Evolutionary conservation across 768 basidiomycete genomes (phyloP), one percentile per base, ranked within the genome.

Genomic region (Imleria badia): DNA sequence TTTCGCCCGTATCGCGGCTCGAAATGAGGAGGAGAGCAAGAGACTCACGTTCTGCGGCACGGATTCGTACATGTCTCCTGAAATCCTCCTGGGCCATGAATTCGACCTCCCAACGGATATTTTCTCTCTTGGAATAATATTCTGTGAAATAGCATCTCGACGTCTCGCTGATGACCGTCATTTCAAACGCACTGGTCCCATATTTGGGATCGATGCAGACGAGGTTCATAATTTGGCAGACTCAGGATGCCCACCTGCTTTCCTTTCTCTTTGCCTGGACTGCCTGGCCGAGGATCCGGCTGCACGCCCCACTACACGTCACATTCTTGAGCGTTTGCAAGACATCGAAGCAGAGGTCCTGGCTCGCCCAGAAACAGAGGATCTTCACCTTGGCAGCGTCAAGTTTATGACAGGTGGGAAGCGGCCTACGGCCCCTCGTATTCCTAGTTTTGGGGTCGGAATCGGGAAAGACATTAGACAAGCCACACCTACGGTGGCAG

Each of bases 1-100:
- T 1, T 96, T 98, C 63, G 94, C 94, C 5, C 82, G 96, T 34
- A 97, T 98, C 63, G 93, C 93, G 0, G 94, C 94, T 0, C 82
- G 89, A 39, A 96, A 91, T 63, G 91, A 86, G 53, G 94, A 95
- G 60, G 96, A 98, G 74, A 81, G 78, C 49, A 90, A 88, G 65
- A 81, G 90, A 5, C 80, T 93, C 41, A 93, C 91, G 0, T 92
- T 92, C 71, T 90, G 87, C 56, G 90, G 89, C n/a, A 91, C 89
- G 3, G 89, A 92, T 64, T 89, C 92, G 6, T 96, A 97, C 74
- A 98, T 98, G 96, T 93, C 91, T 3, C 96, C 96, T 0, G 96
- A 98, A 69, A 97, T 98, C 61, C 76, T 96, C 1, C 77, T 92
- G 11, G 94, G 95, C 22, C 83, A 88, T 48, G 90, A 94, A 65